A percentile compares a stretch with the other conserved stretches of the same genome.
Conservation (phyloP, 1,284 basidiomycete genomes). For the Ceratobasidium theobromae region DNA sequence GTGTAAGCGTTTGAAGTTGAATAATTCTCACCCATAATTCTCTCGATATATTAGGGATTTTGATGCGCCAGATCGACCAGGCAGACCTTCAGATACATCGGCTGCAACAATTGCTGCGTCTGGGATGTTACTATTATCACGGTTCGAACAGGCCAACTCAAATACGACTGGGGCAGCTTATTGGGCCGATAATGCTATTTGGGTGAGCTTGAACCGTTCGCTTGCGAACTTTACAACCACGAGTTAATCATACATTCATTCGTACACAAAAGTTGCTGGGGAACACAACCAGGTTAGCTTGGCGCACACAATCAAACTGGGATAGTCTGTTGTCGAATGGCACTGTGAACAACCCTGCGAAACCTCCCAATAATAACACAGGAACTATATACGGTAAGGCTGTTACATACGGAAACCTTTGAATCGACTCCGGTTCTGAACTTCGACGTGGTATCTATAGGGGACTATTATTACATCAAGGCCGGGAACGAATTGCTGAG, state of each 20-base stretch:
- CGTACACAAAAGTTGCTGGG: constrained; percentile 49
- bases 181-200: constrained; percentile 55
- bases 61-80: constrained; percentile 58
- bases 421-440: neutral
- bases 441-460: constrained; percentile 37
- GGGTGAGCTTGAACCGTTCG: constrained; percentile 43
- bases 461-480: constrained; percentile 50
- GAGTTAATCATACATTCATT: neutral
- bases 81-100: constrained; percentile 60
- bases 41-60: constrained; percentile 61
- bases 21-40: constrained; percentile 18
- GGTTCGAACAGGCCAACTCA: constrained; percentile 49
- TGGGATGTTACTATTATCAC: constrained; percentile 59
- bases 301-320: constrained; percentile 49
- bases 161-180: constrained; percentile 45
- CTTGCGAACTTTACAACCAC: too few species aligned
- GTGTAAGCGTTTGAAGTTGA: constrained; percentile 26
- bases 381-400: constrained; percentile 60
- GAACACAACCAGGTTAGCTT: constrained; percentile 56
- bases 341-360: constrained; percentile 59
- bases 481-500: constrained; percentile 32
- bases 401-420: neutral
- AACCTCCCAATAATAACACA: constrained; percentile 55
- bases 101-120: constrained; percentile 62
- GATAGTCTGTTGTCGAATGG: constrained; percentile 66